Evolutionary conservation across 2,329 filamentous ascomycete genomes (phyloP), one percentile per base, ranked within the genome.

Genomic region (Colletotrichum sp.): DNA sequence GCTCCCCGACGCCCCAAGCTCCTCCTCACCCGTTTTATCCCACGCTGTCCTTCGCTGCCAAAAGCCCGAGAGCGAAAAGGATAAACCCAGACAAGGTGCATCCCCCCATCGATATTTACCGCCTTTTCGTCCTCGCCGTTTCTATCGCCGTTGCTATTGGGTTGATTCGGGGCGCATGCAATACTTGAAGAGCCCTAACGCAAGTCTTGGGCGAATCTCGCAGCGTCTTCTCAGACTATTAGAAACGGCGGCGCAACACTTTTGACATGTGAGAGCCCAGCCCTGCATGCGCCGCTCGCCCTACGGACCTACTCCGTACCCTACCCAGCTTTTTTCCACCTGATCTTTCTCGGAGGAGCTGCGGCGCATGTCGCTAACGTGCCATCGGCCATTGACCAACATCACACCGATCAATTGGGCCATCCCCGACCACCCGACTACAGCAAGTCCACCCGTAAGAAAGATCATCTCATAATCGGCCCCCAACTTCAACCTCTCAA

Each of bases 1-100:
- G 57, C 69, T 72, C 60, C 30, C 55, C 26, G 28, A 75, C 69
- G 73, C 63, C 69, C 69, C 73, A 75, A 75, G 69, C 71, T 73
- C 59, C 71, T 73, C 59, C 73, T 73, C 73, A 73, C 64, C 63
- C 63, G 63, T 24, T 48, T 63, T 36, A 66, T 57, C 39, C 24
- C 26, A 28, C 13, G 6, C 30, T 24, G 24, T 63, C 28, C 18
- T 28, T 59, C 34, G 26, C 36, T 43, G 10, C 26, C 7, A 72
- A 48, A 52, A 57, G 30, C 70, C 73, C 70, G 64, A 73, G 74
- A 71, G 39, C 39, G 39, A 55, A 32, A 63, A 32, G 21, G 26
- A 43, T 30, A n/a, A 26, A 18, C 14, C 67, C 9, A 70, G 68
- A 48, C 57, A 24, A 60, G 14, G 43, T 18, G n/a, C 39, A 61